Evolutionary conservation across 495 filamentous ascomycete genomes (phyloP).

Genomic region (Penicillium robsamsonii): DNA sequence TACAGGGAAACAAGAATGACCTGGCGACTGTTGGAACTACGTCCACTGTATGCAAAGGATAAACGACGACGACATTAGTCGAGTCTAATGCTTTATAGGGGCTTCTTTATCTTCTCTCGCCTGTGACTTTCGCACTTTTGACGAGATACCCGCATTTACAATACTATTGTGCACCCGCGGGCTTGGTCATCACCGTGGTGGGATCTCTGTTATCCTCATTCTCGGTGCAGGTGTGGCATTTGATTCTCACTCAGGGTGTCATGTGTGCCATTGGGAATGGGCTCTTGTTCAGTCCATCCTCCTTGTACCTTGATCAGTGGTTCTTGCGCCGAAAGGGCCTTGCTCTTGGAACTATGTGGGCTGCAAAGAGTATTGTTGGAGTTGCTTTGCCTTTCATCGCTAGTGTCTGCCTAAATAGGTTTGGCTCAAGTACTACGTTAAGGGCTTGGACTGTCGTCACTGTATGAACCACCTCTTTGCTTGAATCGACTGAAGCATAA

Average conservation of each 20-base stretch:
- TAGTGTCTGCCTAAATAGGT: constrained; percentile 47
- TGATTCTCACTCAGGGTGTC: constrained; percentile 56
- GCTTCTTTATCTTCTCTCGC: constrained; percentile 56
- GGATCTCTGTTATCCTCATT: constrained; percentile 50
- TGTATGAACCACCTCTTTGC: constrained; percentile 16
- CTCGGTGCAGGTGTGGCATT: constrained; percentile 46
- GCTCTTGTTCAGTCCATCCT: constrained; percentile 50
- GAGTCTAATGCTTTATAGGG: constrained; percentile 34
- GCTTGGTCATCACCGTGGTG: constrained; percentile 40
- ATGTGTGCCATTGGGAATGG: constrained; percentile 53
- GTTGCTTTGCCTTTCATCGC: constrained; percentile 54
- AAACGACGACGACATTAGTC: not conserved
- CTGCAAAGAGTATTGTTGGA: constrained; percentile 50
- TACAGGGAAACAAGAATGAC: constrained; percentile 31
- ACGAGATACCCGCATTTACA: constrained; percentile 47
- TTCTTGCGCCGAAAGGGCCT: constrained; percentile 53
- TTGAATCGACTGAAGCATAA: not conserved
- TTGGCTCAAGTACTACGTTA: constrained; percentile 57
- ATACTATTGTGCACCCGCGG: constrained; percentile 39
- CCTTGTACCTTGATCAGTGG: constrained; percentile 58
- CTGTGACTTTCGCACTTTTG: constrained; percentile 49
- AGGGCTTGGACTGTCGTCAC: constrained; percentile 51
- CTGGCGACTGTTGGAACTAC: constrained; percentile 55
- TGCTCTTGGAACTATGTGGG: constrained; percentile 56
- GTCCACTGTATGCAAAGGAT: constrained; percentile 31